Base-by-base conservation (phyloP, 2,329 filamentous ascomycete species). In the Penicillium oxalicum region DNA sequence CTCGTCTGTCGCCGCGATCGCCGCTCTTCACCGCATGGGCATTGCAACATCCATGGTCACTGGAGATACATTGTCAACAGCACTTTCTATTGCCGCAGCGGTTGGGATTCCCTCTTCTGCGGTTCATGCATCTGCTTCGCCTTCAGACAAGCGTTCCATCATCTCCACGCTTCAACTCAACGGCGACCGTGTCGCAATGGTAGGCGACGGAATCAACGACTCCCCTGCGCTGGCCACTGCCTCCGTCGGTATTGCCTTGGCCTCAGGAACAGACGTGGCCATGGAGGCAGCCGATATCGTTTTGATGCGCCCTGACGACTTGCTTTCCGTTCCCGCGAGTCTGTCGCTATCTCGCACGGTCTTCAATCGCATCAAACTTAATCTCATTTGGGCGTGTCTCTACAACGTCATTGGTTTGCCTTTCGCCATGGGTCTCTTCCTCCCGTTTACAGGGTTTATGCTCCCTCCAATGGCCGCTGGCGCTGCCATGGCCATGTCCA, bases 121-220 rank as follows among this genome's bases (percentile, higher is more conserved):
- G 54, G 88, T 97, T 34, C 86, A 85, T 63, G 89, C 93, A 9
- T 87, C 88, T n/a, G 87, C 91, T 41, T 89, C 87, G 4, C 93
- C 93, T 0, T 85, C 89, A 55, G 87, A 95, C 71, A 98, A 98
- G 67, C 91, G 94, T 66, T 76, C 79, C 27, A 94, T 97, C 58
- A 79, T 98, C 60, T 80, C 82, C 43, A 74, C 85, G 46, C 78
- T 97, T 13, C 89, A 96, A 71, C 74, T 77, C 0, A 70, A 77
- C 44, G 89, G 89, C 52, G 81, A 90, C 60, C 76, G 86, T 43
- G 88, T 97, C 26, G 93, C 88, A 58, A 98, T 98, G 93, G 91
- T 97, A 11, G 91, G 93, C 45, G 93, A 98, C 68, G 93, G 93
- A 37, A 96, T 98, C 78, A 98, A 98, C 70, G 93, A 98, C 73